phyloP scores from a whole-genome alignment of 805 yeast species.

The Hemisphaericaspora nanyangensis region DNA sequence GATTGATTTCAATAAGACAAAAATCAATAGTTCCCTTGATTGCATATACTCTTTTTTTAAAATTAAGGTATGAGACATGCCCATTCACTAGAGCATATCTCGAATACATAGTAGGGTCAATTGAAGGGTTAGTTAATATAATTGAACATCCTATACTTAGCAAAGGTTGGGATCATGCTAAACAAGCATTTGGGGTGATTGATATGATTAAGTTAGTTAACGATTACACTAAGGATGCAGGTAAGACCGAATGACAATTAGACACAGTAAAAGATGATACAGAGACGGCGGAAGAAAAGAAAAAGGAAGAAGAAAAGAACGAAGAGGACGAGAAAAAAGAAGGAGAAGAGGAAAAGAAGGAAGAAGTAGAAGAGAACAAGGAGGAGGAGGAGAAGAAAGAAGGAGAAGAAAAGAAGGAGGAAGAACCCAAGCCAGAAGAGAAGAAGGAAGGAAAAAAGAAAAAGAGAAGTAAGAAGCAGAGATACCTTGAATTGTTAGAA shows the following conservation, averaged over 20 bases:
- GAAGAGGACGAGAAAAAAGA: neutral
- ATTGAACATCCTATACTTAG: slow-evolving; percentile 28
- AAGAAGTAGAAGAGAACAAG: neutral
- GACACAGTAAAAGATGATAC: neutral
- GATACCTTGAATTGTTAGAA: too few relatives aligned
- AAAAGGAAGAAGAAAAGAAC: neutral
- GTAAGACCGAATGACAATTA: slow-evolving; percentile 2
- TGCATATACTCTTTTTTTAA: slow-evolving; percentile 60
- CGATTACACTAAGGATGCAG: slow-evolving; percentile 32
- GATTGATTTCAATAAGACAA: slow-evolving; percentile 56
- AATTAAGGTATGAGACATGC: slow-evolving; percentile 74
- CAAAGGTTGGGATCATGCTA: slow-evolving; percentile 34
- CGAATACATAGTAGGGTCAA: slow-evolving; percentile 59
- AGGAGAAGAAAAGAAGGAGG: neutral
- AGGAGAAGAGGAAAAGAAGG: neutral
- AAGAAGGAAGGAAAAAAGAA: neutral
- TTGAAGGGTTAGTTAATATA: slow-evolving; percentile 29
- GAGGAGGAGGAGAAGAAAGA: too few relatives aligned
- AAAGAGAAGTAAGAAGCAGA: neutral
- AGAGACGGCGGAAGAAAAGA: neutral
- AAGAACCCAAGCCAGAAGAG: neutral
- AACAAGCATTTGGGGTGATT: slow-evolving; percentile 25
- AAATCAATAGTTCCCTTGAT: slow-evolving; percentile 60
- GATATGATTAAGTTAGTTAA: slow-evolving; percentile 29
- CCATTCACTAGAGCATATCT: slow-evolving; percentile 65